Percentiles rank a stretch among this genome's conserved stretches.
These are phyloP conservation scores for Byssochlamys sp. DNA, from an alignment of 2,329 filamentous ascomycete species.

Conservation along the genomic window DNA sequence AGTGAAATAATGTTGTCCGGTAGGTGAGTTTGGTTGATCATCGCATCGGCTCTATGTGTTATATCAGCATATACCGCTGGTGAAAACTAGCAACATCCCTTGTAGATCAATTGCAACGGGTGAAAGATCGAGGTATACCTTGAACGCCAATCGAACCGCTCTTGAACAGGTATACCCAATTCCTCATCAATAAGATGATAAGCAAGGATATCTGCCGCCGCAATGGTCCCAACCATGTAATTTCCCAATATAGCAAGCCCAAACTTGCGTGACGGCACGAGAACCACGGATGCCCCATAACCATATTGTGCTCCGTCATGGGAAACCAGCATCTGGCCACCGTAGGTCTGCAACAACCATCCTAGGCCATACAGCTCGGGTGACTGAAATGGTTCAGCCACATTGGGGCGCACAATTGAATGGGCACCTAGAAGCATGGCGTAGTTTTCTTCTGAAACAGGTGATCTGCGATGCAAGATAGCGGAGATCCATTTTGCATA, in stretches of 20 bases:
- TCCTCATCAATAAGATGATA: conserved; percentile 7
- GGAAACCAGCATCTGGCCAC: conserved; percentile 4
- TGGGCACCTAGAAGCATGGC: conserved; percentile 3
- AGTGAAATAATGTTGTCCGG: conserved; percentile 1
- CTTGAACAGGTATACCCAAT: conserved; percentile 1
- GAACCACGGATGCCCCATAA: conserved; percentile 6
- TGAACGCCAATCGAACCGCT: conserved; percentile 4
- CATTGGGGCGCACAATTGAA: background rate
- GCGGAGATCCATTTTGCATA: conserved; percentile 43
- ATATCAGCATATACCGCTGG: background rate
- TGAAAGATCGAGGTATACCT: background rate
- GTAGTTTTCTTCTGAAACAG: conserved; percentile 5
- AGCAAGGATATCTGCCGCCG: conserved; percentile 1
- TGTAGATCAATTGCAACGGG: background rate
- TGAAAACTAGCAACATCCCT: background rate
- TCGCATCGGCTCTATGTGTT: background rate
- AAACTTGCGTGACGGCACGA: conserved; percentile 4
- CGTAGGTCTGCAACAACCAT: conserved; percentile 7
- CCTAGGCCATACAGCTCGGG: conserved; percentile 6
- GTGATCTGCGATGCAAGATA: conserved; percentile 15
- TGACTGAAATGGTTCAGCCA: conserved; percentile 1
- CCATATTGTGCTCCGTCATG: conserved; percentile 8
- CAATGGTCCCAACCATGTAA: conserved; percentile 1
- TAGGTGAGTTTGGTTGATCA: background rate
- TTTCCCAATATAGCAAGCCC: conserved; percentile 8